Evolutionary conservation across 176 grass and related monocot genomes (phyloP).

Genomic region (Panicum miliaceum): DNA sequence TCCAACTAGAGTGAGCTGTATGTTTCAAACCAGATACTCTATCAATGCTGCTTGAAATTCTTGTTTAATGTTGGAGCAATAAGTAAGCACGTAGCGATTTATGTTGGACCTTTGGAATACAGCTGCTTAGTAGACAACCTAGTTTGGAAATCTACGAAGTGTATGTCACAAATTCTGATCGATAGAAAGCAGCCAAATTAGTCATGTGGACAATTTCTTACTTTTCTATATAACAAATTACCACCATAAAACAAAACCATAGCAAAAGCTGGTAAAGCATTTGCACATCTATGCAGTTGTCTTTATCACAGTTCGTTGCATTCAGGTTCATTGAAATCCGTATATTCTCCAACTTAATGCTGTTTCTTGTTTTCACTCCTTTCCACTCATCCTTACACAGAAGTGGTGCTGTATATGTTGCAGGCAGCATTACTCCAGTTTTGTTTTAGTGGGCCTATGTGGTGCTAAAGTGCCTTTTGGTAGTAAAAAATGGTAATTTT

Average conservation of each 20-base stretch:
- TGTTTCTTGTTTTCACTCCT: constrained; percentile 20
- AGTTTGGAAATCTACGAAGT: constrained; percentile 20
- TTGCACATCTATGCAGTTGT: constrained; percentile 19
- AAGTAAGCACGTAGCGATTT: neutral
- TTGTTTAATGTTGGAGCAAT: constrained; percentile 7
- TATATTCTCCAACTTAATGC: neutral
- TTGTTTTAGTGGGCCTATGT: constrained; percentile 68
- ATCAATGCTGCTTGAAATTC: neutral
- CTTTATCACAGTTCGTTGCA: constrained; percentile 5
- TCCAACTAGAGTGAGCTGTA: neutral
- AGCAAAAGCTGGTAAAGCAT: constrained; percentile 15
- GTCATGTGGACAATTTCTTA: neutral
- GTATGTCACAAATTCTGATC: neutral
- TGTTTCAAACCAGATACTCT: neutral
- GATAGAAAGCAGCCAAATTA: constrained; percentile 3
- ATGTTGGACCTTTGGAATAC: constrained; percentile 6
- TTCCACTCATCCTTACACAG: constrained; percentile 27
- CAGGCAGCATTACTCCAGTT: constrained; percentile 66
- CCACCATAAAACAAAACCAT: constrained; percentile 12
- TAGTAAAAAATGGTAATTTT: constrained; percentile 61
- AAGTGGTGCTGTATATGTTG: constrained; percentile 41
- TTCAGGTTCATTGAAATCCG: constrained; percentile 14
- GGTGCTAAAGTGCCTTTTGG: constrained; percentile 34
- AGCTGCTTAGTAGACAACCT: neutral
- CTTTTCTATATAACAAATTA: constrained; percentile 1